Evolutionary conservation across 1,139 yeast species (phyloP).

Genomic region (Lodderomyces margitis): DNA sequence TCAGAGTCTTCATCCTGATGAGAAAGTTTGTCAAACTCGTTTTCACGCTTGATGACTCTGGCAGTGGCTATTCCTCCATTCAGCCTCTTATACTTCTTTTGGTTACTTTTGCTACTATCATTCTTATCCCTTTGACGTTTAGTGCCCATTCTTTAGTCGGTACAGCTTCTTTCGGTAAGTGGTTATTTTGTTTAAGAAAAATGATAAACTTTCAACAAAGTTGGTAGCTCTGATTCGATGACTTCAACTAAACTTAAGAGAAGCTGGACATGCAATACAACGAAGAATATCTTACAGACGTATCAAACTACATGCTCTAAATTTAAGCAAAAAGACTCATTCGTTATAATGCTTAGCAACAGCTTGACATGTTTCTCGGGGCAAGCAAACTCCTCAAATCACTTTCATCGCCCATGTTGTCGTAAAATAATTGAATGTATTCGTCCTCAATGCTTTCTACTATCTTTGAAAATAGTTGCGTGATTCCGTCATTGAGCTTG

Average conservation of each 20-base stretch:
- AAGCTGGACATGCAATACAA: too few species aligned
- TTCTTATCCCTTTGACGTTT: neutral
- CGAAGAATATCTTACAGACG: too few species aligned
- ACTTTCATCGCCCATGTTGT: constrained; percentile 6
- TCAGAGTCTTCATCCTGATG: constrained; percentile 1
- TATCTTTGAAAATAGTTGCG: constrained; percentile 40
- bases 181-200: constrained; percentile 7
- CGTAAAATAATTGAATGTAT: constrained; percentile 17
- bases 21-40: neutral
- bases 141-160: neutral
- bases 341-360: constrained; percentile 13
- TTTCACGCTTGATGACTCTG: neutral
- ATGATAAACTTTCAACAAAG: constrained; percentile 13
- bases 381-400: constrained; percentile 14
- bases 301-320: too few species aligned
- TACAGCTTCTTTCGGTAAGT: neutral
- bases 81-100: neutral
- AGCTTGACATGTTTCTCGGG: constrained; percentile 12
- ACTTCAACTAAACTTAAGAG: too few species aligned
- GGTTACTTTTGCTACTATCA: neutral
- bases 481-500: constrained; percentile 44
- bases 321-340: too few species aligned
- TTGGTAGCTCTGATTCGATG: constrained; percentile 26
- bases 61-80: neutral
- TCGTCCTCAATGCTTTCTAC: constrained; percentile 42